These are phyloP conservation scores for Lignosus rhinocerotis DNA, from an alignment of 1,284 basidiomycete genomes.

Conservation along the genomic window DNA sequence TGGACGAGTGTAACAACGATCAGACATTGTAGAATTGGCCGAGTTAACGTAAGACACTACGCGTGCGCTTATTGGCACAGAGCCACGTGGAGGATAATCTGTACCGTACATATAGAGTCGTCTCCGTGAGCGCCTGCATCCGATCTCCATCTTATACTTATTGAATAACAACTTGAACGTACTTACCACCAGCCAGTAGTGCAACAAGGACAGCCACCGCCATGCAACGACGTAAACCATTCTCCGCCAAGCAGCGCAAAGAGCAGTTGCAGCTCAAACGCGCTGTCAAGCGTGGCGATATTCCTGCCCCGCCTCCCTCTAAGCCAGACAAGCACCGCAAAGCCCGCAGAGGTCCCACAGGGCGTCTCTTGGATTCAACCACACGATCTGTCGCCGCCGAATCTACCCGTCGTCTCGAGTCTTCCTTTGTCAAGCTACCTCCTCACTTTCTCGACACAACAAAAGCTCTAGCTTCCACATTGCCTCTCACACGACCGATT, in stretches of 20 bases:
- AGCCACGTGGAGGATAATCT: too few species aligned
- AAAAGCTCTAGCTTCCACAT: slow-evolving; percentile 53
- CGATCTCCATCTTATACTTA: too few species aligned
- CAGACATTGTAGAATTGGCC: background rate
- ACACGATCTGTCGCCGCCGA: slow-evolving; percentile 34
- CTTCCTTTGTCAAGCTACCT: slow-evolving; percentile 69
- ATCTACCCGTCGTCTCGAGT: slow-evolving; percentile 62
- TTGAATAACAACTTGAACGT: background rate
- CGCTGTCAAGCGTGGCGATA: slow-evolving; percentile 81
- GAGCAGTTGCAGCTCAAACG: slow-evolving; percentile 72
- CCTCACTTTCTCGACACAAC: slow-evolving; percentile 65
- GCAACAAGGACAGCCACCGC: background rate
- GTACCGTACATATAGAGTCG: too few species aligned
- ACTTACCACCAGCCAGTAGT: background rate
- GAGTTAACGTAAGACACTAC: too few species aligned
- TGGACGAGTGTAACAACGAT: background rate
- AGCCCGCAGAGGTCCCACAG: slow-evolving; percentile 12
- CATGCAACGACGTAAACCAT: slow-evolving; percentile 59
- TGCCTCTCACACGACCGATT: slow-evolving; percentile 64
- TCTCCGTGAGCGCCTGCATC: too few species aligned
- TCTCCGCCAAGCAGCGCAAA: slow-evolving; percentile 71
- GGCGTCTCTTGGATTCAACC: slow-evolving; percentile 15
- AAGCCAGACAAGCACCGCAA: slow-evolving; percentile 30
- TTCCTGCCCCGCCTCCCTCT: slow-evolving; percentile 41
- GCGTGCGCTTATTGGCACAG: too few species aligned